Evolutionary conservation across 805 yeast species (phyloP).

Genomic region (Hanseniaspora nectarophila): DNA sequence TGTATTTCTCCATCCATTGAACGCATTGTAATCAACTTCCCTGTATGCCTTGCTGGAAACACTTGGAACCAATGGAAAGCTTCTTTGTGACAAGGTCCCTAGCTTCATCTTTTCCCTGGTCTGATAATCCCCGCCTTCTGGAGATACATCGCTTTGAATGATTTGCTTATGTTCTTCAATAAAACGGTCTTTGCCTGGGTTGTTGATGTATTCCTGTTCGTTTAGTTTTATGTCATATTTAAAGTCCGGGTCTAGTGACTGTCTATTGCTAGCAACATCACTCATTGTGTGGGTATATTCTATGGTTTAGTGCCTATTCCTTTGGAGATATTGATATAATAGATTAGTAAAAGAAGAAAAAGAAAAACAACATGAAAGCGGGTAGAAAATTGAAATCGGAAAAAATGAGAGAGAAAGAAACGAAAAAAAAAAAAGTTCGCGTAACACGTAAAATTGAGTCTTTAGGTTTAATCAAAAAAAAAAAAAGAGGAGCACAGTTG

Average conservation of each 20-base stretch:
- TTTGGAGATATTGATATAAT: too few relatives aligned
- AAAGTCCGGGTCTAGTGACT: conserved; percentile 2
- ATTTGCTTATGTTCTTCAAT: background rate
- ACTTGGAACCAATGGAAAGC: conserved; percentile 12
- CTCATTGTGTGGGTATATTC: too few relatives aligned
- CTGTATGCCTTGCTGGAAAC: conserved; percentile 7
- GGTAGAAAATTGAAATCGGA: too few relatives aligned
- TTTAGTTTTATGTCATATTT: conserved; percentile 5
- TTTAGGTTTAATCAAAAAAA: too few relatives aligned
- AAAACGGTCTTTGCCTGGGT: conserved; percentile 10
- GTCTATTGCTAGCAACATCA: conserved; percentile 6
- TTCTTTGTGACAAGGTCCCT: conserved; percentile 6
- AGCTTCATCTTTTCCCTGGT: conserved; percentile 7
- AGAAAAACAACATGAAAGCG: too few relatives aligned
- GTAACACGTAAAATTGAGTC: too few relatives aligned
- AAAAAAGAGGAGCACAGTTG: too few relatives aligned
- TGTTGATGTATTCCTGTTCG: conserved; percentile 4
- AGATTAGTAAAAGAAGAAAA: too few relatives aligned
- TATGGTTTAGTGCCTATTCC: too few relatives aligned
- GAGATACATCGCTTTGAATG: background rate
- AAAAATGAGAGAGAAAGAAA: too few relatives aligned
- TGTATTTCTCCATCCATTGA: conserved; percentile 5
- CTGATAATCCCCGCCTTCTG: background rate
- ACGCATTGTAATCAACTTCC: conserved; percentile 10
- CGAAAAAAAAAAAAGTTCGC: too few relatives aligned